phyloP scores from a whole-genome alignment of 2,329 filamentous ascomycete genomes.

The Cercospora citrullina region DNA sequence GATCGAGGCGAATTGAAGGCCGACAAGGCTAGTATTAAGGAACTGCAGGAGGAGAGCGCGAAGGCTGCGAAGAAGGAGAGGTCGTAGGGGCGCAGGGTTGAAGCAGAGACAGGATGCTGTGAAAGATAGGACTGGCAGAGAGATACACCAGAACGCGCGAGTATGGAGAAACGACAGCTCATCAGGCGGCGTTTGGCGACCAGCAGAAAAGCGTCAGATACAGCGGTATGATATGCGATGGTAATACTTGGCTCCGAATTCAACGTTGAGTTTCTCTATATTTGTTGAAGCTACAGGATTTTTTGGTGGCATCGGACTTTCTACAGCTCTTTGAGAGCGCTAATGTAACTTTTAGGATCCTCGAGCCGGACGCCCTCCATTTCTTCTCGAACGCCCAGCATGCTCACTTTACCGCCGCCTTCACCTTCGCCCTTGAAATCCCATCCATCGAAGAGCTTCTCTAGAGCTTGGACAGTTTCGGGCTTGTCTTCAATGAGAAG shows the following conservation, averaged over 20 bases:
- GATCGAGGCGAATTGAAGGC: conserved; percentile 38
- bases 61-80: conserved; percentile 36
- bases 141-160: not conserved
- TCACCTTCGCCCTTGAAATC: conserved; percentile 45
- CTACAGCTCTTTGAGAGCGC: conserved; percentile 35
- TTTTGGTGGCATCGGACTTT: not conserved
- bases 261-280: not conserved
- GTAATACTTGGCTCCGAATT: not conserved
- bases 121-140: not conserved
- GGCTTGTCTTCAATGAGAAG: conserved; percentile 74
- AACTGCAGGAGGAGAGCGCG: conserved; percentile 40
- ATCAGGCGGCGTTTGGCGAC: not conserved
- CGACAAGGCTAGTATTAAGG: conserved; percentile 34
- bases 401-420: conserved; percentile 59
- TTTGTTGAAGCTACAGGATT: not conserved
- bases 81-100: not conserved
- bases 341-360: conserved; percentile 42
- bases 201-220: conserved; percentile 3
- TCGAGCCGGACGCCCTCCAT: conserved; percentile 62
- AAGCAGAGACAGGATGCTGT: not conserved
- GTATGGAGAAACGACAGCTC: not conserved
- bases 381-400: conserved; percentile 70
- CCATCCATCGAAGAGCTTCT: conserved; percentile 66
- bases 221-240: not conserved
- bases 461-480: conserved; percentile 61